phyloP scores from a whole-genome alignment of 176 grass and related monocot genomes.

The Rhipidocladum racemiflorum region DNA sequence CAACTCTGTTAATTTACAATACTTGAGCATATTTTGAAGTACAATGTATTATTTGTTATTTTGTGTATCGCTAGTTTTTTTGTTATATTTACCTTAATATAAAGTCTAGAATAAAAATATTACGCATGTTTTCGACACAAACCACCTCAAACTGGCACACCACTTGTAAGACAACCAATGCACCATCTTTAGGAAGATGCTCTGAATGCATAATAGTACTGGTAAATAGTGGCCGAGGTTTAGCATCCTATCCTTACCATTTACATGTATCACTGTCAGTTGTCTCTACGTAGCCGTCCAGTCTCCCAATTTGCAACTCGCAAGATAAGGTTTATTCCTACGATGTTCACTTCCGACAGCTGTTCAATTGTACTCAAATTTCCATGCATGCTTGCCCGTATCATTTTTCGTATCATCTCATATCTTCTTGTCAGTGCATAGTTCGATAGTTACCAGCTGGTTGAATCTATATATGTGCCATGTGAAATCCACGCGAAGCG shows the following conservation, averaged over 20 bases:
- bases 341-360: neutral
- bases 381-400: neutral
- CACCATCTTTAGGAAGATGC: neutral
- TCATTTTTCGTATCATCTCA: neutral
- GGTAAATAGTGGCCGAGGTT: neutral
- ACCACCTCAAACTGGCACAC: neutral
- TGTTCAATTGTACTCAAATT: neutral
- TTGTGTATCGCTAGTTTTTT: too few relatives aligned
- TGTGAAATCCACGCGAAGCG: neutral
- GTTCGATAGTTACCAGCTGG: neutral
- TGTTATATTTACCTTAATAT: too few relatives aligned
- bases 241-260: neutral
- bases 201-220: neutral
- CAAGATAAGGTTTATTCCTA: neutral
- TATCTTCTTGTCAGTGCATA: neutral
- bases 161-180: neutral
- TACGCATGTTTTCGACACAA: neutral
- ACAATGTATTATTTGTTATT: too few relatives aligned
- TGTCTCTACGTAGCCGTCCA: neutral
- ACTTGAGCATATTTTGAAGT: too few relatives aligned
- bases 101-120: too few relatives aligned
- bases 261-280: too few relatives aligned
- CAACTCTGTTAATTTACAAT: too few relatives aligned
- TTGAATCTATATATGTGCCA: neutral
- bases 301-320: neutral